Conservation (phyloP, 306 rosid genomes). For the Quercus dentata region DNA sequence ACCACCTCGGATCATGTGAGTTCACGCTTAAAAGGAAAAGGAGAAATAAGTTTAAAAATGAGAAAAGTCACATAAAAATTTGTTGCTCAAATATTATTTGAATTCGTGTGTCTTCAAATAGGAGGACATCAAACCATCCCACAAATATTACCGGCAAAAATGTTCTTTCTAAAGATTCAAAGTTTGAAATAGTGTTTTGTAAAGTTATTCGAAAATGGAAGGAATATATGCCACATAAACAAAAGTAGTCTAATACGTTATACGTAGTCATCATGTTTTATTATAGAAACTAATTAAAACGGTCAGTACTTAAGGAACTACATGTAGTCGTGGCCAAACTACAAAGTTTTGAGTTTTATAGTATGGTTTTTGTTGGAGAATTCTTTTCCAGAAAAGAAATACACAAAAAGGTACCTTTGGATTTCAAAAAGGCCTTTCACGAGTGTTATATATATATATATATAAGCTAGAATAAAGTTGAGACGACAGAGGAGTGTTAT, state of each 20-base stretch:
- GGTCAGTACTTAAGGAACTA: no score
- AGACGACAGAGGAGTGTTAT: constrained; percentile 13
- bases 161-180: background rate
- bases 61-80: background rate
- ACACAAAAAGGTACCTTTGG: background rate
- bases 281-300: background rate
- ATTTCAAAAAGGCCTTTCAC: background rate
- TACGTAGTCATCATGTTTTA: background rate
- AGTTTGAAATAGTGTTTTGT: constrained; percentile 7
- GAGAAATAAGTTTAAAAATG: background rate
- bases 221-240: no score
- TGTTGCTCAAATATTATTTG: constrained; percentile 16
- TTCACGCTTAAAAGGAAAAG: background rate
- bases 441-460: background rate
- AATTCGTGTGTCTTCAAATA: constrained; percentile 29
- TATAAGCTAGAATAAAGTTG: constrained; percentile 4
- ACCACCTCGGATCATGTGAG: background rate
- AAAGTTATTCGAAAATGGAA: background rate
- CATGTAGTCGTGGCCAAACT: background rate
- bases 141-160: constrained; percentile 4
- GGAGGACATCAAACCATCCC: constrained; percentile 32
- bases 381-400: background rate
- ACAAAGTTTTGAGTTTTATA: background rate
- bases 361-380: background rate
- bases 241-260: no score